phyloP scores from a whole-genome alignment of 768 basidiomycete genomes.

The Boletus speciosus region DNA sequence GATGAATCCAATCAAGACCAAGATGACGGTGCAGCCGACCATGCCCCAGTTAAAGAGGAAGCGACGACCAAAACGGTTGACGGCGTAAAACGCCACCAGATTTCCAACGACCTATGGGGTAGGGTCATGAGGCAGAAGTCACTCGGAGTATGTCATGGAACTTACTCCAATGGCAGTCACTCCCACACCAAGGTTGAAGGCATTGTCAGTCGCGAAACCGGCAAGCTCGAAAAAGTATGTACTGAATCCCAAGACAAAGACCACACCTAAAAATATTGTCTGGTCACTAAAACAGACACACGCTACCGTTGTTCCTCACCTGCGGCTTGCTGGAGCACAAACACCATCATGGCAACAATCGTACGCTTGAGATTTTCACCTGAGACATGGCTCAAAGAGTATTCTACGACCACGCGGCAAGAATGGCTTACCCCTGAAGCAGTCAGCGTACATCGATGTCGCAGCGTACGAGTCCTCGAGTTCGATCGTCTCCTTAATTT shows the following conservation, averaged over 20 bases:
- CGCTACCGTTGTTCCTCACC: constrained; percentile 4
- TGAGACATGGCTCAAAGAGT: background rate
- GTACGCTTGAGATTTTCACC: constrained; percentile 26
- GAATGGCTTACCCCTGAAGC: constrained; percentile 26
- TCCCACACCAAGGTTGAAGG: constrained; percentile 32
- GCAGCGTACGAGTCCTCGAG: constrained; percentile 28
- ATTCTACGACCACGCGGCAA: too few species aligned
- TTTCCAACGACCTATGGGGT: constrained; percentile 23
- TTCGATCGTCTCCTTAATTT: constrained; percentile 29
- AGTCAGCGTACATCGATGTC: constrained; percentile 30
- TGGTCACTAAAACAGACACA: background rate
- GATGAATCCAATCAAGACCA: constrained; percentile 27
- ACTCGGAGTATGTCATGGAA: background rate
- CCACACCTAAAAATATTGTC: constrained; percentile 15
- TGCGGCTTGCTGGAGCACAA: constrained; percentile 26
- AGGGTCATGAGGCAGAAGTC: background rate
- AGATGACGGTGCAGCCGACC: constrained; percentile 17
- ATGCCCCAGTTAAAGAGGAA: constrained; percentile 30
- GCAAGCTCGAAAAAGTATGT: constrained; percentile 38
- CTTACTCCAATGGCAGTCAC: constrained; percentile 27
- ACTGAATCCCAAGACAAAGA: constrained; percentile 28
- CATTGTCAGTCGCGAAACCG: constrained; percentile 26
- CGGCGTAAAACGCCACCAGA: constrained; percentile 23
- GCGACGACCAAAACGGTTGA: constrained; percentile 24
- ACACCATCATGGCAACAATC: constrained; percentile 30